These are phyloP conservation scores for Epichloe bromicola DNA, from an alignment of 2,329 filamentous ascomycete species.

Conservation along the genomic window DNA sequence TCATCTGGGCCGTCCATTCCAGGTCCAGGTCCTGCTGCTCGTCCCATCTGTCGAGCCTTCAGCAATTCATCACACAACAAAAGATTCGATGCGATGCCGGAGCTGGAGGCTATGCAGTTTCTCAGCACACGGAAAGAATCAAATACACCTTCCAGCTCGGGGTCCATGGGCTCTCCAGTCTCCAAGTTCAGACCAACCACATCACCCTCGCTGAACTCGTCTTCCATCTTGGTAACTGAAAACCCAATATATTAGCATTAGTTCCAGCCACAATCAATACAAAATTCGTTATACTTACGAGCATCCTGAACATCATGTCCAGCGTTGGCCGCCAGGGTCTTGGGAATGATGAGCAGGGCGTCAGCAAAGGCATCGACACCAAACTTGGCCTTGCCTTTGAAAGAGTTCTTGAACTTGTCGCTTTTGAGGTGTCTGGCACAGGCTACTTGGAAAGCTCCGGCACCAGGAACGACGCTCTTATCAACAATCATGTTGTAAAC, in stretches of 20 bases:
- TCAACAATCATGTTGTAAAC: slow-evolving; percentile 99
- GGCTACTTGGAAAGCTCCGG: slow-evolving; percentile 90
- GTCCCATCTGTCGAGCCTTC: slow-evolving; percentile 92
- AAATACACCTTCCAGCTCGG: slow-evolving; percentile 80
- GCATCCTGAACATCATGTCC: slow-evolving; percentile 96
- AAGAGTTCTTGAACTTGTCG: slow-evolving; percentile 72
- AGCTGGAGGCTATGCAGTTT: slow-evolving; percentile 86
- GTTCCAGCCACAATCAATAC: slow-evolving; percentile 9
- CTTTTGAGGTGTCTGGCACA: slow-evolving; percentile 79
- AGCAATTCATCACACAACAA: slow-evolving; percentile 93
- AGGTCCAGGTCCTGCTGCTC: slow-evolving; percentile 47
- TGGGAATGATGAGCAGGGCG: slow-evolving; percentile 87
- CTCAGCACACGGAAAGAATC: slow-evolving; percentile 92
- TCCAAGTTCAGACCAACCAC: slow-evolving; percentile 75
- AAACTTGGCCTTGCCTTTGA: slow-evolving; percentile 97
- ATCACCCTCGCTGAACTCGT: slow-evolving; percentile 74
- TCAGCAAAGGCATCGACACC: slow-evolving; percentile 92
- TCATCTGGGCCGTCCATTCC: slow-evolving; percentile 50
- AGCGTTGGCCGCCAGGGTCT: slow-evolving; percentile 90
- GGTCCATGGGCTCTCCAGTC: slow-evolving; percentile 90
- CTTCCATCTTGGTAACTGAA: slow-evolving; percentile 70
- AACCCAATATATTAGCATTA: not conserved
- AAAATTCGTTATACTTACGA: slow-evolving; percentile 41
- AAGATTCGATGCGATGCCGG: slow-evolving; percentile 89
- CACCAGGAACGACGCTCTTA: slow-evolving; percentile 84